Evolutionary conservation across 805 yeast genomes (phyloP).

Genomic region (Yamadazyma sp.): DNA sequence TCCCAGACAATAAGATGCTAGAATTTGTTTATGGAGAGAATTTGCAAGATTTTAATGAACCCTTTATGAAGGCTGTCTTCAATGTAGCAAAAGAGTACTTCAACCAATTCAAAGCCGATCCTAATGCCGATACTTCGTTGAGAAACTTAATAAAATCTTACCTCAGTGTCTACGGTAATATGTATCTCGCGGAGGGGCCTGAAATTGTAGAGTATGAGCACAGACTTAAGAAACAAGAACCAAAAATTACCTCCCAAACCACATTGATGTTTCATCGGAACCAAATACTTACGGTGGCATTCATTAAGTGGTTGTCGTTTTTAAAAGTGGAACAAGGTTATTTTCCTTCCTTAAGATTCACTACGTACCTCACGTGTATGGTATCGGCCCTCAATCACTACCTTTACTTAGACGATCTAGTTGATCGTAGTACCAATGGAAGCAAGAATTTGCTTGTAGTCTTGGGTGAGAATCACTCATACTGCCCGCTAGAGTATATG

Average conservation of each 20-base stretch:
- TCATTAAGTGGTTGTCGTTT: constrained; percentile 28
- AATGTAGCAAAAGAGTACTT: constrained; percentile 18
- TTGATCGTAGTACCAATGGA: constrained; percentile 5
- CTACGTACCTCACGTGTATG: constrained; percentile 27
- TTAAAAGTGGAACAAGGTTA: constrained; percentile 26
- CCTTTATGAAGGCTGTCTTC: constrained; percentile 5
- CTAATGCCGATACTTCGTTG: neutral
- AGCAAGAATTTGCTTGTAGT: constrained; percentile 13
- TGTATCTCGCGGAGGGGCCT: neutral
- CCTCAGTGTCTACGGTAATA: constrained; percentile 10
- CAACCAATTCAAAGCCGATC: constrained; percentile 13
- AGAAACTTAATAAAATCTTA: constrained; percentile 9
- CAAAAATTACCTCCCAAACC: neutral
- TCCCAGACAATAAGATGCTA: constrained; percentile 23
- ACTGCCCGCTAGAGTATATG: constrained; percentile 16
- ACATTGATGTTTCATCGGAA: constrained; percentile 12
- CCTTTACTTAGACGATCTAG: constrained; percentile 17
- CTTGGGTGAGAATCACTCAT: constrained; percentile 14
- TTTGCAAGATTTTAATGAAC: constrained; percentile 10
- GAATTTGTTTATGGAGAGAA: constrained; percentile 19
- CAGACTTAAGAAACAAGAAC: neutral
- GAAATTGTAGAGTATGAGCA: constrained; percentile 1
- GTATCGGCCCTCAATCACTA: constrained; percentile 26
- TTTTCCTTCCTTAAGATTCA: constrained; percentile 29
- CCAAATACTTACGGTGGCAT: constrained; percentile 18